Evolutionary conservation across 768 basidiomycete species (phyloP).

Genomic region (Tricholoma hemisulphureum): DNA sequence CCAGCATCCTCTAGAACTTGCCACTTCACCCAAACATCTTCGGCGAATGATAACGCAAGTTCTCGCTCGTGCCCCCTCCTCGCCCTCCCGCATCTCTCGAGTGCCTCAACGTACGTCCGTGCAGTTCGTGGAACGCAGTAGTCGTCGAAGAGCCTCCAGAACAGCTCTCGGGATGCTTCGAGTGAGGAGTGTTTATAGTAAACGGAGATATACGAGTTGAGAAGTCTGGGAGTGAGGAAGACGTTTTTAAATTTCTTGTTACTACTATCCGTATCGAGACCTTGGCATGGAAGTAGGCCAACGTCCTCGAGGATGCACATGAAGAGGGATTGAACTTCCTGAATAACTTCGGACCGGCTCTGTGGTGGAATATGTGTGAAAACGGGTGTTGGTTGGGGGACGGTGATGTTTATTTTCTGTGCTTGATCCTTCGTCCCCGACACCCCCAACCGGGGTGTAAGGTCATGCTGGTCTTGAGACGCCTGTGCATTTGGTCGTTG

Average conservation of each 20-base stretch:
- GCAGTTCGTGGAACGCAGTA: slow-evolving; percentile 46
- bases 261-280: slow-evolving; percentile 4
- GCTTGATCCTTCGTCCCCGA: slow-evolving; percentile 6
- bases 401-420: slow-evolving; percentile 1
- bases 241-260: slow-evolving; percentile 56
- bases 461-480: neutral
- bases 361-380: slow-evolving; percentile 69
- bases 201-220: slow-evolving; percentile 82
- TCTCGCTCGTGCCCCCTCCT: slow-evolving; percentile 45
- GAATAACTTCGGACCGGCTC: slow-evolving; percentile 65
- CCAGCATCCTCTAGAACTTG: slow-evolving; percentile 41
- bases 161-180: slow-evolving; percentile 46
- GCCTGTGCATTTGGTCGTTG: neutral
- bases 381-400: slow-evolving; percentile 3
- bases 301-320: slow-evolving; percentile 52
- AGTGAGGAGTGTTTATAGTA: slow-evolving; percentile 58
- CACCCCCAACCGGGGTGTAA: neutral
- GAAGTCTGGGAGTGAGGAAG: slow-evolving; percentile 53
- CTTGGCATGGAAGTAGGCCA: slow-evolving; percentile 6
- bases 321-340: slow-evolving; percentile 69
- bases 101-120: slow-evolving; percentile 58
- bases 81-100: slow-evolving; percentile 60
- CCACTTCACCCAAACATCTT: slow-evolving; percentile 71
- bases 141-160: slow-evolving; percentile 48
- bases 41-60: slow-evolving; percentile 50